Base-by-base conservation (phyloP, 345 rosid species). In the Odontarrhena argentea region DNA sequence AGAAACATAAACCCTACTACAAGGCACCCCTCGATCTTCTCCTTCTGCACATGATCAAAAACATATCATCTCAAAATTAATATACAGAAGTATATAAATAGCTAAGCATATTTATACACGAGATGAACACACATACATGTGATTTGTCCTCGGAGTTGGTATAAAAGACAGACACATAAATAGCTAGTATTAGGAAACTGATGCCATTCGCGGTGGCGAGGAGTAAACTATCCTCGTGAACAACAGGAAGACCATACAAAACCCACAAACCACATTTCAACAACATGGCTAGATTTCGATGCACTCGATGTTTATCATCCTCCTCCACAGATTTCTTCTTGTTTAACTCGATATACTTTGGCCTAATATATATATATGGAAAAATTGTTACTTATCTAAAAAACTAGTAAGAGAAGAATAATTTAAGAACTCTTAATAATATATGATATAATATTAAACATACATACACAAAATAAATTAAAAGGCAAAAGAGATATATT, bases 201-300 rank as follows among this genome's bases (percentile, higher is more conserved):
- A 41, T 8, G 45, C 66, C 14, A 54, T 77, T 79, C 26, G 68
- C 73, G 36, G 79, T 77, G 65, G 69, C 56, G 7, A 82, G 79
- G 10, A 79, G 79, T 45, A 65, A 24, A 61, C 80, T 70, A 45
- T 75, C 73, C 0, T 78, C 81, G 25, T 76, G 71, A 65, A 82
- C 82, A 32, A 79, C 49, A 37, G 86, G 86, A 26, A 79, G 46
- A 7, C 83, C 86, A 41, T 82, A 82, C 55, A 77, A 58, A 3
- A 73, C 40, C 82, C 83, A 82, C 4, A 77, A 8, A 70, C 15
- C 26, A 53, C 82, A 82, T 9, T 82, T 80, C 70, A 67, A 41
- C 22, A 68, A 45, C 5, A 78, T 54, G 28, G 66, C 79, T n/a
- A 82, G 34, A 56, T 82, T 78, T 0, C 78, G 82, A 24, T 72